These are phyloP conservation scores for Pseudonitzschia multistriata DNA, from an alignment of 108 stramenopile genomes.

Conservation along the genomic window DNA sequence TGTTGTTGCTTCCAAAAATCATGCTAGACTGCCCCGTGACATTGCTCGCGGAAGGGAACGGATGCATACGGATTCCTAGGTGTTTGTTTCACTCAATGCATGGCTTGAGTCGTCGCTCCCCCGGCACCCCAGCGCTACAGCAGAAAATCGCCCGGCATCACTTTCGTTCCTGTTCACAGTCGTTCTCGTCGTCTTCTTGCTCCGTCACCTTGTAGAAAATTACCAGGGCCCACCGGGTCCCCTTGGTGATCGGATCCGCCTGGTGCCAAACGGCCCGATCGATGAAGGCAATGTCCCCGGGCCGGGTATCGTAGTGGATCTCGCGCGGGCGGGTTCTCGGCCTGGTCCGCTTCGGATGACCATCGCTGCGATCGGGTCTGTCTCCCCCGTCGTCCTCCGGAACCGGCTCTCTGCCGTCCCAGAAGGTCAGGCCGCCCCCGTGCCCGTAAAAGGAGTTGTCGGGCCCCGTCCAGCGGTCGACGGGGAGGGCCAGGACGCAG, in stretches of 20 bases:
- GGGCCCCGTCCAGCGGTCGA: conserved; percentile 78
- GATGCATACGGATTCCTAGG: too few relatives aligned
- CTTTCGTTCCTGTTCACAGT: background rate
- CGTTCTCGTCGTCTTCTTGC: background rate
- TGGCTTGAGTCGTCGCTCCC: too few relatives aligned
- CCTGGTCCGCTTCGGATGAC: background rate
- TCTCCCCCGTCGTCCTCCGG: background rate
- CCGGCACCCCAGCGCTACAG: too few relatives aligned
- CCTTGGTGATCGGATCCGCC: conserved; percentile 88
- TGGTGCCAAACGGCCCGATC: conserved; percentile 80
- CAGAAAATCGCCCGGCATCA: too few relatives aligned
- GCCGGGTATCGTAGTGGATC: conserved; percentile 78
- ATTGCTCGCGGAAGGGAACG: too few relatives aligned
- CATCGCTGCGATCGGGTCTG: background rate
- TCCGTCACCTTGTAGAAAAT: conserved; percentile 79
- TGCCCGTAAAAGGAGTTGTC: conserved; percentile 74
- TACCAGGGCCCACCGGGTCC: conserved; percentile 88
- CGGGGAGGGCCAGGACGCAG: conserved; percentile 81
- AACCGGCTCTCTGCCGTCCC: conserved; percentile 68
- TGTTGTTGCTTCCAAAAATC: too few relatives aligned
- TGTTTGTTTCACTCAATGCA: too few relatives aligned
- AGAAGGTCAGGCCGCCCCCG: conserved; percentile 85
- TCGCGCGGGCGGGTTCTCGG: conserved; percentile 41
- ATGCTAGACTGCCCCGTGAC: too few relatives aligned
- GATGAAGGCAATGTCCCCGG: conserved; percentile 87